Conservation (phyloP, 352 stramenopile species). For the Phytophthora boehmeriae region DNA sequence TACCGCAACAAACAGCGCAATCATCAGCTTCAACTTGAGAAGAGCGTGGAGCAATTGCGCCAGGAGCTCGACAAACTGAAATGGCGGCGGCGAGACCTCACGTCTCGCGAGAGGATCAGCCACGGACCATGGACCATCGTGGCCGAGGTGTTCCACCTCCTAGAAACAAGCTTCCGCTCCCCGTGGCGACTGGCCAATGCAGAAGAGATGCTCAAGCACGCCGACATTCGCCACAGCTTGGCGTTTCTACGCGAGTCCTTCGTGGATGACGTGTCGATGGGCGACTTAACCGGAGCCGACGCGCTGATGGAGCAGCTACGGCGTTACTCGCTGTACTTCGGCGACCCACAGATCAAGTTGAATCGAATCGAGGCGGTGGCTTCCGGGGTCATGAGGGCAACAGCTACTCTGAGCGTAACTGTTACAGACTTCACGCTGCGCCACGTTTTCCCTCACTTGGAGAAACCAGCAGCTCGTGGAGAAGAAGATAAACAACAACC, state of each 20-base stretch:
- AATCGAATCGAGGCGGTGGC: constrained; percentile 4
- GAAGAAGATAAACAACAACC: background rate
- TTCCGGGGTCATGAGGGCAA: constrained; percentile 1
- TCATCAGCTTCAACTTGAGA: constrained; percentile 6
- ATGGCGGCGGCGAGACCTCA: background rate
- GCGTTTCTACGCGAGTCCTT: constrained; percentile 6
- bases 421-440: constrained; percentile 13
- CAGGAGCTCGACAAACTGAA: constrained; percentile 5
- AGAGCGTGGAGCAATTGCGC: constrained; percentile 3
- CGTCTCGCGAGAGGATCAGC: background rate
- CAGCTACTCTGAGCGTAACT: constrained; percentile 5
- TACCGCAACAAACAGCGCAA: constrained; percentile 17
- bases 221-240: constrained; percentile 12
- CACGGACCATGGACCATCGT: constrained; percentile 12
- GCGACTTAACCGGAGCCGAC: background rate
- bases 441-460: constrained; percentile 5
- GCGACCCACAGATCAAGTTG: constrained; percentile 3
- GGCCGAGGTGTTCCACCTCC: constrained; percentile 7
- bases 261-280: constrained; percentile 11
- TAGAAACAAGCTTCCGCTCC: constrained; percentile 16
- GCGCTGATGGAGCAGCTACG: constrained; percentile 12
- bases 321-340: constrained; percentile 13
- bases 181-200: constrained; percentile 5
- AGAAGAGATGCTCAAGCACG: constrained; percentile 10
- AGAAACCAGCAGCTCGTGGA: background rate